Percentiles rank a stretch among this genome's conserved stretches.
These are phyloP conservation scores for Bretziella fagacearum DNA, from an alignment of 2,329 filamentous ascomycete species.

Conservation along the genomic window DNA sequence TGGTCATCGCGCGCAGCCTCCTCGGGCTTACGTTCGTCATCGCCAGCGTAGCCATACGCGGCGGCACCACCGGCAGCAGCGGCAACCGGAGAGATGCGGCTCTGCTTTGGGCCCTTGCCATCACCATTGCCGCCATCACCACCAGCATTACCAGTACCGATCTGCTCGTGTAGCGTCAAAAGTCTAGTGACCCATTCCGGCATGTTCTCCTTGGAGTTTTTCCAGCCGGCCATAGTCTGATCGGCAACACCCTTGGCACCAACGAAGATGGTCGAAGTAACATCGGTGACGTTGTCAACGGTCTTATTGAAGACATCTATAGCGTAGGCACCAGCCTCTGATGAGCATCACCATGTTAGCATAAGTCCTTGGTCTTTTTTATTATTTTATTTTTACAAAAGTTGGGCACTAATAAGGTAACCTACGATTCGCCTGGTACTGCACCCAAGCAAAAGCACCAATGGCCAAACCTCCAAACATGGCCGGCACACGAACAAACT, in stretches of 20 bases:
- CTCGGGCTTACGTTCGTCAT: slow-evolving; percentile 47
- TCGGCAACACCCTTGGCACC: slow-evolving; percentile 58
- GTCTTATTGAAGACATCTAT: slow-evolving; percentile 56
- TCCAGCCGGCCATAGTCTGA: slow-evolving; percentile 67
- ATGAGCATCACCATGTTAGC: not conserved
- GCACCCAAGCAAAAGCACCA: slow-evolving; percentile 75
- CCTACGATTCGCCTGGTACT: slow-evolving; percentile 85
- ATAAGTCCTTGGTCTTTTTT: slow-evolving; percentile 1
- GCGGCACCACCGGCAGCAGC: slow-evolving; percentile 57
- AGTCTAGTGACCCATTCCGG: slow-evolving; percentile 67
- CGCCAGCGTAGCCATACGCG: slow-evolving; percentile 50
- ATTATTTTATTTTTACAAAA: not conserved
- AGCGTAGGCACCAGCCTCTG: slow-evolving; percentile 33
- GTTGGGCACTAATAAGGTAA: slow-evolving; percentile 17
- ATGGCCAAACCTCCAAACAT: slow-evolving; percentile 82
- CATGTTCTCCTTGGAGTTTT: slow-evolving; percentile 59
- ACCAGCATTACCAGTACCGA: slow-evolving; percentile 35
- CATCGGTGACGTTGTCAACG: slow-evolving; percentile 50
- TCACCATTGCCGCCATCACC: slow-evolving; percentile 31
- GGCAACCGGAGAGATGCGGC: slow-evolving; percentile 41
- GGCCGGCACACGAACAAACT: slow-evolving; percentile 73
- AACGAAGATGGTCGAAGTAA: slow-evolving; percentile 53
- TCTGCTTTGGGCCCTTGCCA: slow-evolving; percentile 37
- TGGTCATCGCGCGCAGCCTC: slow-evolving; percentile 76
- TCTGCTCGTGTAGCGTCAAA: slow-evolving; percentile 43